Conservation (phyloP, 2,329 filamentous ascomycete species). For the Paraphoma chrysanthemicola region DNA sequence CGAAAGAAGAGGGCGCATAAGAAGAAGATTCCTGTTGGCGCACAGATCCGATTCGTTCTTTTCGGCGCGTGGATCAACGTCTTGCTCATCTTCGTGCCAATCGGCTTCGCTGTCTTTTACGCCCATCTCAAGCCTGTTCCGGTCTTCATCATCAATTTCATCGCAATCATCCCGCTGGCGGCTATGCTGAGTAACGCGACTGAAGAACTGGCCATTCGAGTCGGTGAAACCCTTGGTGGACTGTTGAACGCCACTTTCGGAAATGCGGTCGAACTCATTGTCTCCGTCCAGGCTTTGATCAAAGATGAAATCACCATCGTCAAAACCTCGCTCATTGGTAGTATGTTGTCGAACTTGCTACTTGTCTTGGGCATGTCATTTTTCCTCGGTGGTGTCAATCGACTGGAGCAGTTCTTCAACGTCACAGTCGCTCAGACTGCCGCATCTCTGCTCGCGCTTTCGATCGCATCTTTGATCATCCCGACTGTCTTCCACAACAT, state of each 20-base stretch:
- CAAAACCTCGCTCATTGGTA: slow-evolving; percentile 90
- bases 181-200: slow-evolving; percentile 87
- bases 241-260: slow-evolving; percentile 91
- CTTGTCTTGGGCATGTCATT: slow-evolving; percentile 92
- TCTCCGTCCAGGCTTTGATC: slow-evolving; percentile 81
- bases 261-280: slow-evolving; percentile 88
- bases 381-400: slow-evolving; percentile 82
- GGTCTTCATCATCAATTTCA: slow-evolving; percentile 88
- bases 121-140: slow-evolving; percentile 47
- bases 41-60: slow-evolving; percentile 74
- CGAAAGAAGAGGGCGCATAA: slow-evolving; percentile 39
- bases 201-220: slow-evolving; percentile 81
- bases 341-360: slow-evolving; percentile 88
- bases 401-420: slow-evolving; percentile 88
- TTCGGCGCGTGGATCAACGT: slow-evolving; percentile 89
- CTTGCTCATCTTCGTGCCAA: slow-evolving; percentile 77
- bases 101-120: slow-evolving; percentile 77
- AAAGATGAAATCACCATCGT: slow-evolving; percentile 82
- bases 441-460: slow-evolving; percentile 78
- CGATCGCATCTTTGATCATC: slow-evolving; percentile 83
- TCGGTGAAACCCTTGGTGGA: slow-evolving; percentile 84
- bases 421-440: slow-evolving; percentile 90
- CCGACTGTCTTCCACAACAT: slow-evolving; percentile 76
- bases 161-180: slow-evolving; percentile 90
- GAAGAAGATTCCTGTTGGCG: slow-evolving; percentile 43